Base-by-base conservation (phyloP, 306 rosid genomes). In the Fragaria nilgerrensis region DNA sequence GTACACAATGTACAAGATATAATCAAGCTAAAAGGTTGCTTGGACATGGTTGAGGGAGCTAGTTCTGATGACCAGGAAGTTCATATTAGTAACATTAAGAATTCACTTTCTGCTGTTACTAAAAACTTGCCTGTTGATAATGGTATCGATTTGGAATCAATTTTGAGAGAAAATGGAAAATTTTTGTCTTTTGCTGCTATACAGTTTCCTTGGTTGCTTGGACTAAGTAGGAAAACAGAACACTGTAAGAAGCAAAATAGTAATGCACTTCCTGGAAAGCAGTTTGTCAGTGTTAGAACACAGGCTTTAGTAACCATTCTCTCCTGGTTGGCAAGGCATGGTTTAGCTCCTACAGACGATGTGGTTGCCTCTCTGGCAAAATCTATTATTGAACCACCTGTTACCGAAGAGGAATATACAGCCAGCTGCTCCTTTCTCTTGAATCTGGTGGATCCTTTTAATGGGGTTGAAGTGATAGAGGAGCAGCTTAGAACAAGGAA, bases 291-390 rank as follows among this genome's bases (percentile, higher is more conserved):
- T 74, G 79, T 84, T 68, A 85, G 79, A 85, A 80, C 87, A 25
- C 98, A 91, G 79, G 98, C 97, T 77, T 83, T 78, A 56, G 85
- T 91, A 77, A 92, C 97, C 71, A 89, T 92, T 62, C 77, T 95
- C 83, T 92, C 97, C 76, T 95, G 99, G 99, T 82, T 92, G 86
- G 97, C 93, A 29, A 89, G 96, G 75, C 90, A 88, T 86, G 97
- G 89, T 39, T 89, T 95, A 84, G 89, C 96, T 65, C 99, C 99
- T 16, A 87, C 87, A 81, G 99, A 95, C 62, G 52, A 80, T 85
- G 82, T 87, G 76, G 84, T 92, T 75, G 87, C 89, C 7, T 91
- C 97, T 75, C 85, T 95, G 72, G 99, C 96, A 79, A 89, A 90
- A 85, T 88, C 96, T 68, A 74, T 87, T 69, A 82, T 92, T 88